Evolutionary conservation across 208 protist species (phyloP).

Genomic region (Novymonas esmeraldas): DNA sequence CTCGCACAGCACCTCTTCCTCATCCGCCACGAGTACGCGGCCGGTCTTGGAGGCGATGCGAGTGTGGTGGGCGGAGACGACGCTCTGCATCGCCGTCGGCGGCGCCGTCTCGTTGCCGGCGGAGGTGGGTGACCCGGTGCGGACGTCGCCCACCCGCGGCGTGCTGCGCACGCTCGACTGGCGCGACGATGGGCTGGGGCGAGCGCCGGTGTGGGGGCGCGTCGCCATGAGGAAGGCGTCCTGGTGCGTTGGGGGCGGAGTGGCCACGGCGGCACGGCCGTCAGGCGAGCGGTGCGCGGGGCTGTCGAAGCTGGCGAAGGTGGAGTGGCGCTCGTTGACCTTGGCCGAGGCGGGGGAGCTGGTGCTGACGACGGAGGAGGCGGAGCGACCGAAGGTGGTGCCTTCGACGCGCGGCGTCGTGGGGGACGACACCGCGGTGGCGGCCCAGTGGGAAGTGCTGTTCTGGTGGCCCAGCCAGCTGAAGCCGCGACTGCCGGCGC

Average conservation of each 20-base stretch:
- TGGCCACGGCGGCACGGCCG: neutral
- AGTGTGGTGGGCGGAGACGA: conserved; percentile 7
- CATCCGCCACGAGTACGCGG: conserved; percentile 34
- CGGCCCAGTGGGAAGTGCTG: neutral
- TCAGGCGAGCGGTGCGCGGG: conserved; percentile 4
- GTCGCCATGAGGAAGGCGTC: neutral
- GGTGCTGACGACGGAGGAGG: neutral
- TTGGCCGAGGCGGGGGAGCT: neutral
- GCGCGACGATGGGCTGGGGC: neutral
- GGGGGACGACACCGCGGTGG: conserved; percentile 4
- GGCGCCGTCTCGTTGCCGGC: neutral
- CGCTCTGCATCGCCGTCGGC: neutral
- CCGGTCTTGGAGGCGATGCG: conserved; percentile 33
- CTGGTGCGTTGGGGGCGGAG: neutral
- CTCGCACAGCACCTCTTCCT: conserved; percentile 33
- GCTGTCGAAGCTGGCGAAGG: conserved; percentile 25
- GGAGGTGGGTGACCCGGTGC: neutral
- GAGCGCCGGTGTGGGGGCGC: neutral
- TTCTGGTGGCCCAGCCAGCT: neutral
- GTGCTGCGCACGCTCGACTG: neutral
- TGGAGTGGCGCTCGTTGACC: conserved; percentile 10
- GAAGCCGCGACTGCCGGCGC: neutral
- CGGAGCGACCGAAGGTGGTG: neutral
- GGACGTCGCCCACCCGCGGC: neutral
- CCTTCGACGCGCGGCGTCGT: conserved; percentile 1